Percentiles rank a stretch among this genome's conserved stretches.
Conservation (phyloP, 2,329 filamentous ascomycete genomes). For the Ceratocystis variospora region DNA sequence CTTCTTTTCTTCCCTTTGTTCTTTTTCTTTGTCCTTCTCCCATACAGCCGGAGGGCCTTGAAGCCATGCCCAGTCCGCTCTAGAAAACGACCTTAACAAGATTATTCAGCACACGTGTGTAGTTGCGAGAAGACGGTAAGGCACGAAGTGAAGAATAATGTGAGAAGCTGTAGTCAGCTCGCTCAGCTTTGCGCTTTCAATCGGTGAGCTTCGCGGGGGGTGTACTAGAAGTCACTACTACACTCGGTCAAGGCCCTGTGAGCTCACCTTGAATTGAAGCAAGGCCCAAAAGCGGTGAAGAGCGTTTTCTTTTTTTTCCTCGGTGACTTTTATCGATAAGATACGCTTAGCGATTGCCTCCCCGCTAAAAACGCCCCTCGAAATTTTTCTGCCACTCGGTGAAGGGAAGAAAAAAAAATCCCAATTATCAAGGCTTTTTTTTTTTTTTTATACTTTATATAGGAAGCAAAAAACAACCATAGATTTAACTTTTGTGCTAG, state of each 20-base stretch:
- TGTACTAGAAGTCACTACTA: not conserved
- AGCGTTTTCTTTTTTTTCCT: not conserved
- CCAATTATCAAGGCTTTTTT: not conserved
- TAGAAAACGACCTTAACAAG: not conserved
- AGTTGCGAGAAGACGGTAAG: conserved; percentile 3
- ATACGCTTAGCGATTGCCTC: not conserved
- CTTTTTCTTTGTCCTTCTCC: conserved; percentile 4
- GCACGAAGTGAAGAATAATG: not conserved
- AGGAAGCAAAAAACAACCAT: not conserved
- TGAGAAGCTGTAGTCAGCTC: too few relatives aligned
- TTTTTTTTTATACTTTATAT: not conserved
- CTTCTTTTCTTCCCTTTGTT: not conserved
- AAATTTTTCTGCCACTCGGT: conserved; percentile 16
- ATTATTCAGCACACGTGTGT: not conserved
- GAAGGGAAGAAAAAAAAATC: not conserved
- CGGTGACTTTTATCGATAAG: conserved; percentile 15
- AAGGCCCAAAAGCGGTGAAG: conserved; percentile 13
- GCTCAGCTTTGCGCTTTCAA: too few relatives aligned
- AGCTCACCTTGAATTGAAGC: not conserved
- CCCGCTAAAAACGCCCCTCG: conserved; percentile 16
- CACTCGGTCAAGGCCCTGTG: not conserved
- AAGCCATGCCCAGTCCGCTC: conserved; percentile 1
- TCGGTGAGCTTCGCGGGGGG: not conserved
- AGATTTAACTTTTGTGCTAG: not conserved
- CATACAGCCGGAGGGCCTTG: not conserved